Evolutionary conservation across 306 rosid genomes (phyloP).

Genomic region (Begonia loranthoides): DNA sequence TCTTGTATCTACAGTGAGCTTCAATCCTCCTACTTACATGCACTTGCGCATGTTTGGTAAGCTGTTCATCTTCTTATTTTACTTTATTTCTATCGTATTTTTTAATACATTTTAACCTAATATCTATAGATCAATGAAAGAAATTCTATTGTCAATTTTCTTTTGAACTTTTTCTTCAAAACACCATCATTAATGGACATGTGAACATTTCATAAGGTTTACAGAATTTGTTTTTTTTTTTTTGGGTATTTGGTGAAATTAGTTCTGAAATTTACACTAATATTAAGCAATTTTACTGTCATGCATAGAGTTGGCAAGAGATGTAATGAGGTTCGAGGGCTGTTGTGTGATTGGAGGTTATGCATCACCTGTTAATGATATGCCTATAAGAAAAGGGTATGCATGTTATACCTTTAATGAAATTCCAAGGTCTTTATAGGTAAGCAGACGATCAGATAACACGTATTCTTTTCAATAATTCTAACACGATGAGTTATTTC

Average conservation of each 20-base stretch:
- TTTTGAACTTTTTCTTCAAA: too few relatives aligned
- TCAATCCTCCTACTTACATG: constrained; percentile 94
- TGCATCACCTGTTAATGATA: constrained; percentile 90
- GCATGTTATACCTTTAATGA: neutral
- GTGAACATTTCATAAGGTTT: too few relatives aligned
- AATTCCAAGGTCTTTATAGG: neutral
- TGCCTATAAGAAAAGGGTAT: constrained; percentile 83
- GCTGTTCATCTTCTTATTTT: constrained; percentile 4
- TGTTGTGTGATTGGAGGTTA: constrained; percentile 75
- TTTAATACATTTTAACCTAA: neutral
- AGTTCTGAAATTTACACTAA: neutral
- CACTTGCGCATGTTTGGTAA: constrained; percentile 86
- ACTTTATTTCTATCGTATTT: neutral
- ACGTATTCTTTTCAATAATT: neutral
- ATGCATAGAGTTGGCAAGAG: constrained; percentile 74
- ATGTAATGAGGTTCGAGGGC: constrained; percentile 55
- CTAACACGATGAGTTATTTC: constrained; percentile 2
- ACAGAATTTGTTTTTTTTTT: too few relatives aligned
- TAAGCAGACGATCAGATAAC: neutral
- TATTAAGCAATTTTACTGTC: neutral
- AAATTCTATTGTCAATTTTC: too few relatives aligned
- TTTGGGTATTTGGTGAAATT: too few relatives aligned
- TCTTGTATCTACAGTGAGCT: constrained; percentile 76
- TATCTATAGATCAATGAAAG: too few relatives aligned
- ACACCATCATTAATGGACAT: too few relatives aligned